Conservation (phyloP, 2,329 filamentous ascomycete genomes). For the Biscogniauxia mediterranea region DNA sequence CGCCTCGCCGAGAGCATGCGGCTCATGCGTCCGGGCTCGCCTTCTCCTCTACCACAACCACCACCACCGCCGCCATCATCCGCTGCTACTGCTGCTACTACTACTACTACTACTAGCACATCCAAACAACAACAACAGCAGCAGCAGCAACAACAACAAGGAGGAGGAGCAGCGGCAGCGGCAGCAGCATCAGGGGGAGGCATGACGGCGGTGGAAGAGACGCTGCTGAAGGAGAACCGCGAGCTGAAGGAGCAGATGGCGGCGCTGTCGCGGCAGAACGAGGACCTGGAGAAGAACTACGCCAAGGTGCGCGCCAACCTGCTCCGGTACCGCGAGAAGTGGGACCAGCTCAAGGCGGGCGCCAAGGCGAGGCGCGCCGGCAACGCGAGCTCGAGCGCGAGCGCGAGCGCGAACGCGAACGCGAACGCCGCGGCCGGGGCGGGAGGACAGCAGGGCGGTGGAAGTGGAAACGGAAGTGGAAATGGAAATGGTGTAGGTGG, state of each 20-base stretch:
- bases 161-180: too few species aligned
- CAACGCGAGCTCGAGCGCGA: neutral
- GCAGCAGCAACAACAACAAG: too few species aligned
- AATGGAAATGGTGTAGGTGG: too few species aligned
- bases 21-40: conserved; percentile 58
- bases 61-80: neutral
- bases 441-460: too few species aligned
- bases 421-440: too few species aligned
- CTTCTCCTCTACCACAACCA: conserved; percentile 35
- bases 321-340: conserved; percentile 58
- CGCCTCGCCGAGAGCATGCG: conserved; percentile 81
- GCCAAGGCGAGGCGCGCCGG: conserved; percentile 50
- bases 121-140: conserved; percentile 8
- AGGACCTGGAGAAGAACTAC: conserved; percentile 63
- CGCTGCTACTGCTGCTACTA: conserved; percentile 5
- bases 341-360: conserved; percentile 60
- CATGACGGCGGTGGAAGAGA: conserved; percentile 39
- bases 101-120: neutral
- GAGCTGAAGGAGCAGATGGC: conserved; percentile 69
- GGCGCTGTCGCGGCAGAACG: conserved; percentile 57
- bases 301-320: conserved; percentile 55
- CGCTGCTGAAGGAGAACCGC: conserved; percentile 48
- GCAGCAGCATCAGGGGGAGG: conserved; percentile 17
- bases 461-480: too few species aligned
- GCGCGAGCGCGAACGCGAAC: too few species aligned